Conservation (phyloP, 1,284 basidiomycete species). For the Puccinia horiana region DNA sequence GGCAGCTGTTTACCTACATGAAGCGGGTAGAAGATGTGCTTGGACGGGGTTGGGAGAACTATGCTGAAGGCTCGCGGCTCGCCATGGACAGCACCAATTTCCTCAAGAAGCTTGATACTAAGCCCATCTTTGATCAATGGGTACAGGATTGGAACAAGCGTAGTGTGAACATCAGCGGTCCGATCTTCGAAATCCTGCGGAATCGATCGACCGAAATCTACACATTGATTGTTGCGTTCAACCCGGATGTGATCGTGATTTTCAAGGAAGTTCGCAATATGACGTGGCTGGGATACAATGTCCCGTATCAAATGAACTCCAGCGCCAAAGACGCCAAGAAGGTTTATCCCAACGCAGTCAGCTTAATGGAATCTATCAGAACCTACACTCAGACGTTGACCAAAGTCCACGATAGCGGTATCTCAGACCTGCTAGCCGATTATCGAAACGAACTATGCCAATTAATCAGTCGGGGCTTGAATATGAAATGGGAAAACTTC, state of each 20-base stretch:
- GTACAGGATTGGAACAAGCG: conserved; percentile 88
- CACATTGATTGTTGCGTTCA: conserved; percentile 92
- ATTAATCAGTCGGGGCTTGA: conserved; percentile 77
- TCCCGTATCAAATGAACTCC: conserved; percentile 89
- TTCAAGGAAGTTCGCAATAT: conserved; percentile 98
- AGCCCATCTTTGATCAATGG: conserved; percentile 94
- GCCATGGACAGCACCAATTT: conserved; percentile 88
- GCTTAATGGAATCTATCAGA: conserved; percentile 94
- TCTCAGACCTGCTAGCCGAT: conserved; percentile 88
- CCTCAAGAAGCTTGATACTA: conserved; percentile 90
- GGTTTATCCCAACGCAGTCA: conserved; percentile 96
- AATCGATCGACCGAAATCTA: conserved; percentile 69
- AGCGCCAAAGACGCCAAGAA: conserved; percentile 97
- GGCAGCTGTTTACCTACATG: conserved; percentile 95
- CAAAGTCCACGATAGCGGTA: conserved; percentile 79
- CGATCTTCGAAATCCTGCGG: conserved; percentile 92
- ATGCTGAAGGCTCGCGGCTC: conserved; percentile 97
- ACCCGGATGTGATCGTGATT: conserved; percentile 93
- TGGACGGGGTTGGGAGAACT: conserved; percentile 96
- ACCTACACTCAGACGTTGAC: conserved; percentile 93
- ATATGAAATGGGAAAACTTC: conserved; percentile 94
- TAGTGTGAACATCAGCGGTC: conserved; percentile 85
- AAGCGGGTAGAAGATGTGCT: conserved; percentile 99
- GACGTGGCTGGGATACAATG: conserved; percentile 91
- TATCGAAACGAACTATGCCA: conserved; percentile 85